Percentiles rank a stretch among this genome's conserved stretches.
Evolutionary conservation across 2,329 filamentous ascomycete species (phyloP).

Genomic region (Domatiomyces globalis): DNA sequence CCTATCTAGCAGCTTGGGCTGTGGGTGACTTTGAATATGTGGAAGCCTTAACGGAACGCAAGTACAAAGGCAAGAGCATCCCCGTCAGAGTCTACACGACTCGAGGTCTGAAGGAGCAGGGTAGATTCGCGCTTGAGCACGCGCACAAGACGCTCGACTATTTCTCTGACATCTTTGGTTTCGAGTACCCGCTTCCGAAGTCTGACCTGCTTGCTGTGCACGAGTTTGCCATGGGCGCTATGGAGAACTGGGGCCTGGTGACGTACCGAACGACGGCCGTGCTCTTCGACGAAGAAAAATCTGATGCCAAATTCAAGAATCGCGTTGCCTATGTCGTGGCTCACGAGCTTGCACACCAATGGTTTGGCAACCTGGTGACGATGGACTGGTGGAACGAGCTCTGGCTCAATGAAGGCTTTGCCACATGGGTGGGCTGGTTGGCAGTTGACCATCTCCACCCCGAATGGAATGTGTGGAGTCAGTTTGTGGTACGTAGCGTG

Average conservation of each 20-base stretch:
- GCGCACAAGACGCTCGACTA: slow-evolving; percentile 89
- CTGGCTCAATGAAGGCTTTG: slow-evolving; percentile 93
- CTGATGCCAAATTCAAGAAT: slow-evolving; percentile 81
- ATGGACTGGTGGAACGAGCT: slow-evolving; percentile 96
- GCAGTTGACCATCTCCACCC: slow-evolving; percentile 84
- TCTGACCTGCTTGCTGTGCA: slow-evolving; percentile 81
- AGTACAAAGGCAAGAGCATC: slow-evolving; percentile 80
- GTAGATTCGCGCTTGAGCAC: slow-evolving; percentile 75
- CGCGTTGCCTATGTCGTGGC: slow-evolving; percentile 92
- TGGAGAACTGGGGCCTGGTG: slow-evolving; percentile 95
- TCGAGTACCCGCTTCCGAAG: slow-evolving; percentile 88
- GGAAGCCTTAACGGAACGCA: slow-evolving; percentile 75
- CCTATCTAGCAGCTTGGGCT: slow-evolving; percentile 79
- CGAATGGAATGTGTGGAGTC: slow-evolving; percentile 94
- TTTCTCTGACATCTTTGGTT: slow-evolving; percentile 84
- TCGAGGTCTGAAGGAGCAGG: slow-evolving; percentile 83
- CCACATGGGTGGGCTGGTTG: slow-evolving; percentile 95
- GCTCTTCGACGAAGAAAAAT: slow-evolving; percentile 86
- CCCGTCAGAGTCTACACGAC: slow-evolving; percentile 95
- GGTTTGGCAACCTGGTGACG: slow-evolving; percentile 83
- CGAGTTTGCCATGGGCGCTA: slow-evolving; percentile 72
- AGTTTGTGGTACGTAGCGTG: slow-evolving; percentile 63
- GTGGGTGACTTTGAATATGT: slow-evolving; percentile 95
- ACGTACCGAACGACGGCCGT: slow-evolving; percentile 93
- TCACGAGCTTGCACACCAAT: slow-evolving; percentile 93